These are phyloP conservation scores for Dactylellina haptotyla DNA, from an alignment of 2,329 filamentous ascomycete species.

Conservation along the genomic window DNA sequence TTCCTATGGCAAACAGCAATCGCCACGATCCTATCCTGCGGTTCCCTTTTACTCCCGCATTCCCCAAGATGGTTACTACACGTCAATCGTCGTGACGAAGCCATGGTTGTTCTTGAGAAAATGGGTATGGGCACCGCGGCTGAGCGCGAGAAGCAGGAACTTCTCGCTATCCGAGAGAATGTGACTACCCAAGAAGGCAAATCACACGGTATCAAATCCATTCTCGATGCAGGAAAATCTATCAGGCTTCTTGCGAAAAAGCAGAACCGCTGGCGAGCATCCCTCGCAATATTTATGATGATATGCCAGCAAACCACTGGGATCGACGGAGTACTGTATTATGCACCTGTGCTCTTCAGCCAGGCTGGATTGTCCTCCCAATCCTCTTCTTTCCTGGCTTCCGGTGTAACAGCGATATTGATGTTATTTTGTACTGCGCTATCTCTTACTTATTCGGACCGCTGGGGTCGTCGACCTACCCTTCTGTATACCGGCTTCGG, in stretches of 20 bases:
- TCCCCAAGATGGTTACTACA: conserved; percentile 70
- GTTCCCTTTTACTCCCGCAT: conserved; percentile 65
- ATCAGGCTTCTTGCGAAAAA: conserved; percentile 59
- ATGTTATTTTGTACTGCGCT: conserved; percentile 70
- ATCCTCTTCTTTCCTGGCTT: conserved; percentile 70
- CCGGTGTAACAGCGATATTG: conserved; percentile 70
- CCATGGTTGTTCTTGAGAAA: conserved; percentile 61
- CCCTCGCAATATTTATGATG: conserved; percentile 69
- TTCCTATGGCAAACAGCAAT: conserved; percentile 66
- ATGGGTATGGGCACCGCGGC: conserved; percentile 63
- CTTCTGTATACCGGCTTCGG: conserved; percentile 68
- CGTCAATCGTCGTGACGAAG: conserved; percentile 62
- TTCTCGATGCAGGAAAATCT: conserved; percentile 31
- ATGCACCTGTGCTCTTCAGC: conserved; percentile 70
- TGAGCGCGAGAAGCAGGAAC: conserved; percentile 65
- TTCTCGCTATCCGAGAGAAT: conserved; percentile 60
- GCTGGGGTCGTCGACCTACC: conserved; percentile 68
- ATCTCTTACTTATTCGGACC: conserved; percentile 68
- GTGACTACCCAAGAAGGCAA: conserved; percentile 56
- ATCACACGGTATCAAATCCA: conserved; percentile 55
- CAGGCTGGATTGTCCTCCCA: conserved; percentile 69
- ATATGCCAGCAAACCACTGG: conserved; percentile 71
- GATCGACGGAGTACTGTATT: conserved; percentile 73
- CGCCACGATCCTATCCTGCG: conserved; percentile 61
- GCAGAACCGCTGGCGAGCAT: conserved; percentile 64